These are phyloP conservation scores for Alternaria sp. DNA, from an alignment of 2,329 filamentous ascomycete species.

Conservation along the genomic window DNA sequence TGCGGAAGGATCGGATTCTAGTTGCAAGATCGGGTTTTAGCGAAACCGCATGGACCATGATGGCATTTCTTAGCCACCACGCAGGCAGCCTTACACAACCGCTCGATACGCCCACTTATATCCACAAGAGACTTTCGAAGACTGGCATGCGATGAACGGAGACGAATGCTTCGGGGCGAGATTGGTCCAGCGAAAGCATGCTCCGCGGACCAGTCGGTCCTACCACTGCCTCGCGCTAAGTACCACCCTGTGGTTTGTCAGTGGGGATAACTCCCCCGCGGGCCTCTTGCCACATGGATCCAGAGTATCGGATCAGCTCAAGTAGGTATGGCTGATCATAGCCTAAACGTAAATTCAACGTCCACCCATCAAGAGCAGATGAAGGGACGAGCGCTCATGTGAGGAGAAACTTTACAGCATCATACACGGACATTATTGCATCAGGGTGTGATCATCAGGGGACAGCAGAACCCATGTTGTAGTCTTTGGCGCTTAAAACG, in stretches of 20 bases:
- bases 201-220: neutral
- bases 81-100: neutral
- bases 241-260: neutral
- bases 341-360: constrained; percentile 8
- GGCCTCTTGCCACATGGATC: neutral
- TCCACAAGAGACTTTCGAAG: neutral
- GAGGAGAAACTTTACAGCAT: neutral
- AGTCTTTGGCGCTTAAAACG: neutral
- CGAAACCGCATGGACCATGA: constrained; percentile 3
- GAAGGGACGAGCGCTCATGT: neutral
- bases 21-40: constrained; percentile 1
- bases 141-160: neutral
- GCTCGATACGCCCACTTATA: neutral
- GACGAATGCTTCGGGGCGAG: neutral
- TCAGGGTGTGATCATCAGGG: neutral
- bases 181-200: neutral
- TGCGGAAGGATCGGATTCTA: constrained; percentile 3
- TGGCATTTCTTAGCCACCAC: neutral
- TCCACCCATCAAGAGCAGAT: neutral
- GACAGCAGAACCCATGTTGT: neutral
- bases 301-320: neutral
- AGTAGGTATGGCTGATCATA: constrained; percentile 1
- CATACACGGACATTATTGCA: neutral
- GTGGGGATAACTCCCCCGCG: neutral
- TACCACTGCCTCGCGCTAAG: constrained; percentile 2